Conservation (phyloP, 2,329 filamentous ascomycete species). For the Cercospora zeina region DNA sequence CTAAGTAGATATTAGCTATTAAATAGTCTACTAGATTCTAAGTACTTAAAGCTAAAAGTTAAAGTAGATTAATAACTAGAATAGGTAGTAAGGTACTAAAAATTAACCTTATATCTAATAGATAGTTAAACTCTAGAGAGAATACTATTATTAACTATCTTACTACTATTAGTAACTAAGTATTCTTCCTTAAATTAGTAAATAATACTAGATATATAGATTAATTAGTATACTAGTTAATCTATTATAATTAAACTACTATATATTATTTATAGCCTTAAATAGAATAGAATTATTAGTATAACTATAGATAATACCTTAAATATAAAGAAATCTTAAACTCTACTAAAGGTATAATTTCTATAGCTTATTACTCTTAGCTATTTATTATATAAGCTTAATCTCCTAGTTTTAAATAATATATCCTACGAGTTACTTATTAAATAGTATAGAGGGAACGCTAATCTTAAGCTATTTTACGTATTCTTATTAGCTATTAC, state of each 20-base stretch:
- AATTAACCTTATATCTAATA: conserved; percentile 1
- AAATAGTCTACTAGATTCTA: not conserved
- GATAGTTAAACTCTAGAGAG: not conserved
- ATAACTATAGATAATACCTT: conserved; percentile 7
- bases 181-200: conserved; percentile 5
- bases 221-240: conserved; percentile 13
- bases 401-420: no score
- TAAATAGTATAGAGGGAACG: no score
- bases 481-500: no score
- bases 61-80: conserved; percentile 7
- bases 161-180: not conserved
- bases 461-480: no score
- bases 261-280: conserved; percentile 9
- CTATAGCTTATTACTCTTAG: conserved; percentile 9
- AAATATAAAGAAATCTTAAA: conserved; percentile 13
- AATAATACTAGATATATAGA: conserved; percentile 5
- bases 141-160: conserved; percentile 7
- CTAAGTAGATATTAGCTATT: conserved; percentile 2
- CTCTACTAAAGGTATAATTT: conserved; percentile 1
- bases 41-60: not conserved
- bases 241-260: conserved; percentile 13
- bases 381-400: no score
- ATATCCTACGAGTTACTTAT: no score
- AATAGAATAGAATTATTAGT: conserved; percentile 6
- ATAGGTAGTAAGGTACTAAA: not conserved